phyloP scores from a whole-genome alignment of 2,329 filamentous ascomycete genomes.

The Aspergillus fumigatiaffinis region DNA sequence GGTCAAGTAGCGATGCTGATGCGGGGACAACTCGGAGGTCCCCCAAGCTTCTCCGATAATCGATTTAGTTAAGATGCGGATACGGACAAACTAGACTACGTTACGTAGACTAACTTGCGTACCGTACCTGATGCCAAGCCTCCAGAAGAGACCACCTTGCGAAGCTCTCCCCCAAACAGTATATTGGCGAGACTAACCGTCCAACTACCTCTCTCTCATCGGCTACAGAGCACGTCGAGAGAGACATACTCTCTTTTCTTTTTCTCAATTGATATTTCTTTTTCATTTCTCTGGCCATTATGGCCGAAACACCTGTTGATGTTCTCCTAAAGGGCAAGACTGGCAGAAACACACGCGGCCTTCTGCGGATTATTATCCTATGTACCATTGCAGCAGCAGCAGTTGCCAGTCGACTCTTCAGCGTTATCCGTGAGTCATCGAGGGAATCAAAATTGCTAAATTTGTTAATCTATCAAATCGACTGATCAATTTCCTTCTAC shows the following conservation, averaged over 20 bases:
- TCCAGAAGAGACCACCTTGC: slow-evolving; percentile 42
- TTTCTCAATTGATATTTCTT: slow-evolving; percentile 28
- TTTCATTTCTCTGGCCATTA: slow-evolving; percentile 36
- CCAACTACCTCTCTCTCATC: slow-evolving; percentile 20
- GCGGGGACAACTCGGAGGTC: slow-evolving; percentile 33
- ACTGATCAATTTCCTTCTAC: slow-evolving; percentile 12
- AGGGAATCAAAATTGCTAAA: not conserved
- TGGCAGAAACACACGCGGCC: slow-evolving; percentile 73
- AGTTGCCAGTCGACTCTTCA: slow-evolving; percentile 91
- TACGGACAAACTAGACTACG: not conserved
- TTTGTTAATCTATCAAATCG: slow-evolving; percentile 2
- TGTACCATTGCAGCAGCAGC: slow-evolving; percentile 86
- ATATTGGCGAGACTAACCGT: slow-evolving; percentile 20
- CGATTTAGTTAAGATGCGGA: not conserved
- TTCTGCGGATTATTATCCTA: slow-evolving; percentile 87
- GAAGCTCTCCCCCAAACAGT: slow-evolving; percentile 28
- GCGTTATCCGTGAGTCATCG: slow-evolving; percentile 78
- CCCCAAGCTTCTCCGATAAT: slow-evolving; percentile 12
- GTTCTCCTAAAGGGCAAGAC: slow-evolving; percentile 72
- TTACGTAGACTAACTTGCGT: not conserved
- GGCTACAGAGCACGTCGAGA: slow-evolving; percentile 10
- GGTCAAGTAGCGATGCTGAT: slow-evolving; percentile 9
- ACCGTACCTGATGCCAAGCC: slow-evolving; percentile 33
- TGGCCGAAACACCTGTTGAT: slow-evolving; percentile 47
- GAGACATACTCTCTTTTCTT: slow-evolving; percentile 24